phyloP scores from a whole-genome alignment of 805 yeast species.

The Candida tammaniensis region DNA sequence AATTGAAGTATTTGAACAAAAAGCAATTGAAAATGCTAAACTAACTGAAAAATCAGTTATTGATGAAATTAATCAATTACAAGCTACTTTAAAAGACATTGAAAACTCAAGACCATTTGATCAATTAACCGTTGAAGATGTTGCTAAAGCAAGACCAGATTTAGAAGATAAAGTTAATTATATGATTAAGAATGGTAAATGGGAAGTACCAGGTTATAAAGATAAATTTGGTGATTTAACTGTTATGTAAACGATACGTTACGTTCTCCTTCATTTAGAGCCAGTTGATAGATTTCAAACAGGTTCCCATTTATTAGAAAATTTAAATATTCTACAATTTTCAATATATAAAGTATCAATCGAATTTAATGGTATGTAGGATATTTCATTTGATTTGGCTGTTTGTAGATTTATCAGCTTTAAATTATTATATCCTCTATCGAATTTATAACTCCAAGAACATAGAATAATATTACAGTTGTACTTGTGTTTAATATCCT shows the following conservation, averaged over 20 bases:
- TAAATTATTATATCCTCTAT: conserved; percentile 23
- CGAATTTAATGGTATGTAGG: conserved; percentile 9
- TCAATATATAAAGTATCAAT: conserved; percentile 15
- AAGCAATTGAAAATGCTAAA: conserved; percentile 94
- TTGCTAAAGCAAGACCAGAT: conserved; percentile 94
- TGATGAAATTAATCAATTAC: conserved; percentile 80
- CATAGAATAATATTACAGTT: conserved; percentile 26
- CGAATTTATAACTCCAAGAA: conserved; percentile 26
- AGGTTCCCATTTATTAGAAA: too few relatives aligned
- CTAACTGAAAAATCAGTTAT: conserved; percentile 86
- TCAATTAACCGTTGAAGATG: conserved; percentile 93
- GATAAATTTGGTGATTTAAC: conserved; percentile 97
- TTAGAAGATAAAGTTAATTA: conserved; percentile 92
- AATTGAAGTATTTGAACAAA: conserved; percentile 89
- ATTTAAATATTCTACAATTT: conserved; percentile 1
- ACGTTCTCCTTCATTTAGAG: neutral
- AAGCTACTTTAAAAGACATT: conserved; percentile 87
- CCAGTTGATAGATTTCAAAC: neutral
- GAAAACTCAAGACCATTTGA: conserved; percentile 97
- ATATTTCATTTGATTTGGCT: too few relatives aligned
- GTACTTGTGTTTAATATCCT: conserved; percentile 14
- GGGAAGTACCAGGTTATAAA: conserved; percentile 97
- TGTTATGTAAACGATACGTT: conserved; percentile 59
- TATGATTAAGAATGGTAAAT: conserved; percentile 94
- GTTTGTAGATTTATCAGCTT: too few relatives aligned